Evolutionary conservation across 2,329 filamentous ascomycete genomes (phyloP).

Genomic region (Fusarium nisikadoi): DNA sequence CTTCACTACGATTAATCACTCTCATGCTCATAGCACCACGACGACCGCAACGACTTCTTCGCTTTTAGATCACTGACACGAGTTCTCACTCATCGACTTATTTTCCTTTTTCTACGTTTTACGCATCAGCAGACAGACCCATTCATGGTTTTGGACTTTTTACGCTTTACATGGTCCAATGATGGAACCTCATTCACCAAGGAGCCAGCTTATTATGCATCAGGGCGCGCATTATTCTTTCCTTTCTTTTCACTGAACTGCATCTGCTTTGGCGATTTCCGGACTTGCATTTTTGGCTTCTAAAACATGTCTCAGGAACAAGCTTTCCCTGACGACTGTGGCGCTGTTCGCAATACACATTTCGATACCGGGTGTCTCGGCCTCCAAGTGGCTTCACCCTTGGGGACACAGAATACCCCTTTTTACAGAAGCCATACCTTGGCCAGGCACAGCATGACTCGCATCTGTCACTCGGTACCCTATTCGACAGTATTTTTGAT

Average conservation of each 20-base stretch:
- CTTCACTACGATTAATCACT: conserved; percentile 34
- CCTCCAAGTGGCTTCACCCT: conserved; percentile 17
- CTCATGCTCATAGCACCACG: conserved; percentile 43
- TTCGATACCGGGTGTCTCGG: conserved; percentile 37
- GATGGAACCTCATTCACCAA: conserved; percentile 33
- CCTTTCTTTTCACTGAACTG: conserved; percentile 27
- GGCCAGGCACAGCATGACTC: conserved; percentile 13
- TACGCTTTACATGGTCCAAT: conserved; percentile 34
- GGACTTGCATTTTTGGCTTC: conserved; percentile 32
- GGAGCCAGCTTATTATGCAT: conserved; percentile 35
- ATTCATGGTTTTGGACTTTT: conserved; percentile 29
- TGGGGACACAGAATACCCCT: conserved; percentile 4
- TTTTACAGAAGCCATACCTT: conserved; percentile 19
- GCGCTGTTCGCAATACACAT: conserved; percentile 38
- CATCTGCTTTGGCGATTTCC: conserved; percentile 37
- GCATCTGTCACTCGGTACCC: conserved; percentile 33
- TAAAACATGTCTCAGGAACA: conserved; percentile 40
- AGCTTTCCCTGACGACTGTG: conserved; percentile 26
- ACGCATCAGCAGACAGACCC: conserved; percentile 37
- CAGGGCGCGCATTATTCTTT: conserved; percentile 38
- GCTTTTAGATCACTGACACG: conserved; percentile 43
- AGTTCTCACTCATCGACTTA: conserved; percentile 38
- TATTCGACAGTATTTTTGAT: conserved; percentile 41
- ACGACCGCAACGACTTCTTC: conserved; percentile 45
- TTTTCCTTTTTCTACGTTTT: conserved; percentile 35